Evolutionary conservation across 345 rosid species (phyloP).

Genomic region (Isatis tinctoria): DNA sequence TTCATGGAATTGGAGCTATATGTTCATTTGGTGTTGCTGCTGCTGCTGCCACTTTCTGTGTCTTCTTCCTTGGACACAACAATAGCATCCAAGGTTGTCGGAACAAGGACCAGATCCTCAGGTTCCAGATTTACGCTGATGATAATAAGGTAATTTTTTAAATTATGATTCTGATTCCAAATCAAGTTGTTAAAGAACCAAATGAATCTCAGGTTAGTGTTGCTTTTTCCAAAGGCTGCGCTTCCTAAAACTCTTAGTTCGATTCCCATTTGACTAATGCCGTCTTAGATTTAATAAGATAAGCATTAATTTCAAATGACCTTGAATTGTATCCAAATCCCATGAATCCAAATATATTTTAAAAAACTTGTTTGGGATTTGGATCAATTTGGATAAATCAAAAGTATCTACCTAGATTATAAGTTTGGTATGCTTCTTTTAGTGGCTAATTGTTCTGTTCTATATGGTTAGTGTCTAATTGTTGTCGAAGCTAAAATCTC

Average conservation of each 20-base stretch:
- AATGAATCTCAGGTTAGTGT: not conserved
- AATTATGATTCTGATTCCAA: not conserved
- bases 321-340: not conserved
- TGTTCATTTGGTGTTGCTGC: conserved; percentile 96
- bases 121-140: conserved; percentile 71
- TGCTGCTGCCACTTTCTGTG: conserved; percentile 67
- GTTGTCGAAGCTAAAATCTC: not conserved
- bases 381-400: not conserved
- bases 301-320: not conserved
- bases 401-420: not conserved
- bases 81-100: conserved; percentile 39
- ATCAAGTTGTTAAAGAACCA: not conserved
- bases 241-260: not conserved
- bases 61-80: conserved; percentile 59
- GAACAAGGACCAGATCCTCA: conserved; percentile 38
- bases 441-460: not conserved
- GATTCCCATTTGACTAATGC: not conserved
- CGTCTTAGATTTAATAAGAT: not conserved
- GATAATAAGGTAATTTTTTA: conserved; percentile 58
- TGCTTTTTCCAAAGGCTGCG: not conserved
- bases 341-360: not conserved
- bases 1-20: conserved; percentile 88
- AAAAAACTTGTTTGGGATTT: not conserved
- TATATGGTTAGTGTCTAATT: not conserved
- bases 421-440: not conserved